Conservation (phyloP, 495 filamentous ascomycete species). For the Tuber magnatum region DNA sequence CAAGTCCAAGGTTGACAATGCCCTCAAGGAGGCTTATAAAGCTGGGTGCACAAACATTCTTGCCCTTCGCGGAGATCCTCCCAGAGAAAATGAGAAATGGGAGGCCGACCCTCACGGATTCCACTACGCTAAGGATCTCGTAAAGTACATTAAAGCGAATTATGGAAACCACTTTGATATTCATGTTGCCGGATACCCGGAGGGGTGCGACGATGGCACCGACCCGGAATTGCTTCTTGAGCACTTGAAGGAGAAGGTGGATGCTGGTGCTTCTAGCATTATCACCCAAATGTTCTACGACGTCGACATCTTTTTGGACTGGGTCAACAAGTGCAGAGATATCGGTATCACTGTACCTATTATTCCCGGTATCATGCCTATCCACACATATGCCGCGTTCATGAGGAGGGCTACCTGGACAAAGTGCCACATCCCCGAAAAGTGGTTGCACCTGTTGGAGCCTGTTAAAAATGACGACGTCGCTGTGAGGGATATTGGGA, state of each 20-base stretch:
- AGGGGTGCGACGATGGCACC: conserved; percentile 87
- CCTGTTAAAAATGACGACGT: conserved; percentile 95
- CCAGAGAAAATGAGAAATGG: conserved; percentile 91
- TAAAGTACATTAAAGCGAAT: conserved; percentile 78
- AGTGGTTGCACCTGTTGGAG: conserved; percentile 75
- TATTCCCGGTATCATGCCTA: conserved; percentile 98
- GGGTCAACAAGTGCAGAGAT: conserved; percentile 77
- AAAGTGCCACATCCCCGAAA: conserved; percentile 67
- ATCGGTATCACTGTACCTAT: conserved; percentile 84
- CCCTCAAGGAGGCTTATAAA: conserved; percentile 81
- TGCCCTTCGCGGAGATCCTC: conserved; percentile 89
- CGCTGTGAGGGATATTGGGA: conserved; percentile 83
- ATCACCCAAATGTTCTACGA: conserved; percentile 99
- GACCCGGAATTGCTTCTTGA: conserved; percentile 78
- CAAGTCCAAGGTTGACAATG: conserved; percentile 77
- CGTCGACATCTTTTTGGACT: conserved; percentile 83
- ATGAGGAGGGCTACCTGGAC: conserved; percentile 83
- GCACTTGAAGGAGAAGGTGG: conserved; percentile 95
- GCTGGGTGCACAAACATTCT: conserved; percentile 97
- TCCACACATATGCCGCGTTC: conserved; percentile 89
- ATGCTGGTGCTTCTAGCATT: conserved; percentile 86
- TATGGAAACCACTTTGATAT: conserved; percentile 98
- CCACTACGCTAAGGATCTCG: conserved; percentile 85
- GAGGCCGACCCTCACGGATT: conserved; percentile 77
- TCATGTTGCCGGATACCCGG: conserved; percentile 93